Evolutionary conservation across 1,284 basidiomycete genomes (phyloP).

Genomic region (Trichosporon coremiiforme): DNA sequence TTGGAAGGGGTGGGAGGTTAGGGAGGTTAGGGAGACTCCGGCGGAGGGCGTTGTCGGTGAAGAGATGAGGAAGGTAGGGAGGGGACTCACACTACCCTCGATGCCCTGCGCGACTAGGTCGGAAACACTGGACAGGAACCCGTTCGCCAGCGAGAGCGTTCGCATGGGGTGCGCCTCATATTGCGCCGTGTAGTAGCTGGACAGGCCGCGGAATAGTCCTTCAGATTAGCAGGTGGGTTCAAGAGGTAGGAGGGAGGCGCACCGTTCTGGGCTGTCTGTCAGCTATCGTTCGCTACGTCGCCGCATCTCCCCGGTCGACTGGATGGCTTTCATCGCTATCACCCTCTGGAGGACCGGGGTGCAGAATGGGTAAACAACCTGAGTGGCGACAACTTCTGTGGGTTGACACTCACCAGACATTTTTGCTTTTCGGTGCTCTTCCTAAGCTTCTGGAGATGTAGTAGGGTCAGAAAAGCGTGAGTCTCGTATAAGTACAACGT

Average conservation of each 20-base stretch:
- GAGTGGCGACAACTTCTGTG: neutral
- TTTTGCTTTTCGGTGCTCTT: too few relatives aligned
- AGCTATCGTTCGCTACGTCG: neutral
- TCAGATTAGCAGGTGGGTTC: neutral
- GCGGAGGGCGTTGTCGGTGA: too few relatives aligned
- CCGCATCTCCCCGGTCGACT: too few relatives aligned
- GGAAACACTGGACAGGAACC: neutral
- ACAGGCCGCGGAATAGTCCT: constrained; percentile 33
- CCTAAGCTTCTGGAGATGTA: neutral
- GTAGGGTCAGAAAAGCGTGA: neutral
- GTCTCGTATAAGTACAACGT: neutral
- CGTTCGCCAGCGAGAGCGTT: constrained; percentile 76
- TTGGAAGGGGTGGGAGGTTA: too few relatives aligned
- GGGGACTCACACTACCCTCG: constrained; percentile 34
- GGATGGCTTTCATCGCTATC: too few relatives aligned
- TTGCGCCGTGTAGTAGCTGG: constrained; percentile 51
- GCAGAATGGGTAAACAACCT: neutral
- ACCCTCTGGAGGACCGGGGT: too few relatives aligned
- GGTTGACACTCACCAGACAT: neutral
- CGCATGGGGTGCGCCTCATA: constrained; percentile 63
- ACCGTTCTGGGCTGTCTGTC: neutral
- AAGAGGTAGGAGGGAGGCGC: neutral
- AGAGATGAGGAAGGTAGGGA: too few relatives aligned
- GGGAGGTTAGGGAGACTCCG: too few relatives aligned
- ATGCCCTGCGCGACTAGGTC: constrained; percentile 34